Base-by-base conservation (phyloP, 2,329 filamentous ascomycete genomes). In the Penicillium sp. region DNA sequence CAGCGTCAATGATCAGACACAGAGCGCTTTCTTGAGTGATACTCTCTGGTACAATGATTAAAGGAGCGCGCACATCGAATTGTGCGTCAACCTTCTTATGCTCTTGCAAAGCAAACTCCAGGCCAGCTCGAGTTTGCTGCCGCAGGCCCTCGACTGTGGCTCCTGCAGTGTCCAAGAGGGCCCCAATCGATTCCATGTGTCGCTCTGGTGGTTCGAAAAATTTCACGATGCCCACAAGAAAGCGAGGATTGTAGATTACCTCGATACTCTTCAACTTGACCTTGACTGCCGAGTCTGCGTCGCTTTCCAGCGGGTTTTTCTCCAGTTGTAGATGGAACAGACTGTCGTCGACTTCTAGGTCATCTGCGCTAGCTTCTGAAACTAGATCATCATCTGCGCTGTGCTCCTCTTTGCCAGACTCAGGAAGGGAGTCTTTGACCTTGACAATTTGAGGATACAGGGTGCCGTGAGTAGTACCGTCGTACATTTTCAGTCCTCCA, bases 1-100 rank as follows among this genome's bases (percentile, higher is more conserved):
- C 92, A 27, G 92, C 92, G 67, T 99, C 92, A 2, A 99, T 68
- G 50, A 98, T 95, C 43, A 98, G 72, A 56, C 92, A 98, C 3
- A 87, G 84, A 0, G 86, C 87, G 44, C 78, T 82, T 54, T 82
- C 73, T 14, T 81, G 77, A 0, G 83, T 90, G 41, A 98, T 92
- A 55, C 84, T 95, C 58, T 96, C 88, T 0, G 92, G 92, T 7
- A 98, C 79, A 47, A 99, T 96, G 50, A 99, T 93, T 1, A 99
- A 77, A 23, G 92, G 92, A 0, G 92, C 92, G 59, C 95, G 89
- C 9, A 98, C 77, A 62, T 98, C 92, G 29, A 99, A 74, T 53
- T 96, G 87, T 10, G 90, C 90, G 55, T 98, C 95, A 60, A 98
- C 83, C 2, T 92, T 96, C 71, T 95, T 96, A 72, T 98, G 92